Percentiles rank a stretch among this genome's conserved stretches.
Evolutionary conservation across 2,329 filamentous ascomycete genomes (phyloP).

Genomic region (Aspergillus hortae): DNA sequence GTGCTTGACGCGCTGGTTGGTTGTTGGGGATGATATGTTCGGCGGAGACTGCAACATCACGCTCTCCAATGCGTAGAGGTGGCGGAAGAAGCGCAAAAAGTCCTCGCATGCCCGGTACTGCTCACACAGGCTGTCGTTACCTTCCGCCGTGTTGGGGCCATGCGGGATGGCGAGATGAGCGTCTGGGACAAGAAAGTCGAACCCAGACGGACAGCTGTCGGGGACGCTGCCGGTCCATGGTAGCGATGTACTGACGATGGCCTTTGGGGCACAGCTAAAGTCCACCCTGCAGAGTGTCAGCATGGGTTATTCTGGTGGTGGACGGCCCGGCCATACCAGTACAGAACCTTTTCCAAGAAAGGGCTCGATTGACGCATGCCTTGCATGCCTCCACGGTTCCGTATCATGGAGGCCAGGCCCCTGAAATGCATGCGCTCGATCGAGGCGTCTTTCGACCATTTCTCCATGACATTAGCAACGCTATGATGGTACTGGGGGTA

Average conservation of each 20-base stretch:
- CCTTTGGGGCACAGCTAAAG: slow-evolving; percentile 28
- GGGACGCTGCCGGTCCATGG: slow-evolving; percentile 28
- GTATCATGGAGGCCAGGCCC: slow-evolving; percentile 25
- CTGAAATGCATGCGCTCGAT: slow-evolving; percentile 29
- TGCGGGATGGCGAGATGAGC: slow-evolving; percentile 17
- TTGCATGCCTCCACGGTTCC: slow-evolving; percentile 28
- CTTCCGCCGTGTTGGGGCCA: slow-evolving; percentile 8
- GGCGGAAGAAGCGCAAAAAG: slow-evolving; percentile 29
- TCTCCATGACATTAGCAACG: slow-evolving; percentile 19
- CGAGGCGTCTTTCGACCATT: slow-evolving; percentile 32
- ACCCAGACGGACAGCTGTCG: slow-evolving; percentile 17
- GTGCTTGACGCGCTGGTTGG: slow-evolving; percentile 10
- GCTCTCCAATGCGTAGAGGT: slow-evolving; percentile 22
- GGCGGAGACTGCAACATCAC: slow-evolving; percentile 15
- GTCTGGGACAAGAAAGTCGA: slow-evolving; percentile 22
- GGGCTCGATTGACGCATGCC: slow-evolving; percentile 23
- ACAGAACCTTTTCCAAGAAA: slow-evolving; percentile 30
- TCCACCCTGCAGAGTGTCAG: slow-evolving; percentile 24
- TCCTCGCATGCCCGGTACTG: slow-evolving; percentile 27
- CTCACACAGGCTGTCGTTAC: slow-evolving; percentile 17
- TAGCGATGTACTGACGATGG: slow-evolving; percentile 25
- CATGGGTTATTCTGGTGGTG: not conserved
- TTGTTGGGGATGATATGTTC: slow-evolving; percentile 1
- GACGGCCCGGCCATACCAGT: slow-evolving; percentile 22
- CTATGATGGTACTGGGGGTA: not conserved